Base-by-base conservation (phyloP, 2,329 filamentous ascomycete genomes). In the Allantophomopsis lycopodina region DNA sequence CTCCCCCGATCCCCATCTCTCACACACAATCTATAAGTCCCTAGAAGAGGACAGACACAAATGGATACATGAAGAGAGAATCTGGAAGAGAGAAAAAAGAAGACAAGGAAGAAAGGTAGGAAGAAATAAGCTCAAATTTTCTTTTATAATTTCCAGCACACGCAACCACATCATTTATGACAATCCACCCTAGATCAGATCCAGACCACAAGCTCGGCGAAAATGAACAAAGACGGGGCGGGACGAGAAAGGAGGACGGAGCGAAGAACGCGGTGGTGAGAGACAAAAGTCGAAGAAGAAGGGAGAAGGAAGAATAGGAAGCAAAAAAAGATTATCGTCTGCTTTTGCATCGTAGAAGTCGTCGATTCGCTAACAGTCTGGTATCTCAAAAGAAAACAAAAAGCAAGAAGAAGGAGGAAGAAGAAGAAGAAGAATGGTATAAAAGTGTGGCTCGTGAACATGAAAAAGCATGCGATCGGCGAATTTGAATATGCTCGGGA, bases 321-420 rank as follows among this genome's bases (percentile, higher is more conserved):
- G 20, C 5, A 28, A 28, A 28, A 28, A 8, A 28, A 28, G 23
- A 28, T 28, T 28, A 28, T 28, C 23, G 23, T 28, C 23, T 28
- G 23, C 23, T 28, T 28, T 28, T 28, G 23, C 23, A 28, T 28
- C 23, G 23, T 28, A 28, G 23, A 28, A 28, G 23, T 28, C 23
- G 23, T 28, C 23, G 23, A 28, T 28, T 50, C 43, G 44, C 48
- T 50, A 48, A 46, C 48, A 50, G 49, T 50, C 48, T 44, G 44
- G 46, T 50, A 50, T 50, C 46, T 50, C 42, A 45, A 45, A 45
- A 36, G 35, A 11, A 30, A 36, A 21, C 13, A 33, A 37, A 37
- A 31, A 16, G 18, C 32, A 36, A 14, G 35, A 33, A 34, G 14
- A 40, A 35, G 40, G 42, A 18, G 28, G 20, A 20, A n/a, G 35